phyloP scores from a whole-genome alignment of 164 flowering plant species.

The Macadamia integrifolia region DNA sequence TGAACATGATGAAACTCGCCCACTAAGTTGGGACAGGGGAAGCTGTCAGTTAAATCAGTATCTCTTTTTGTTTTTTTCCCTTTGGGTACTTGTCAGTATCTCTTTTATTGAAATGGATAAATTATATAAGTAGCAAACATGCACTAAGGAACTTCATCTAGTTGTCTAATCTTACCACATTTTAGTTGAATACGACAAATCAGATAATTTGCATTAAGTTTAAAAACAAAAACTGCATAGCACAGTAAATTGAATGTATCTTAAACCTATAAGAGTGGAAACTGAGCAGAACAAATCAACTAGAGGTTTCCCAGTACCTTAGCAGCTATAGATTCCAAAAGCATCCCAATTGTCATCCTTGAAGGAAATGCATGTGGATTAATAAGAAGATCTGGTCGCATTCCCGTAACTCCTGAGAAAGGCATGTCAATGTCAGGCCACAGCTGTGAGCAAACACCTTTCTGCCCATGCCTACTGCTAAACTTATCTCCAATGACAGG shows the following conservation, averaged over 20 bases:
- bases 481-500: conserved; percentile 96
- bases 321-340: conserved; percentile 90
- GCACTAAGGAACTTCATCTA: no score
- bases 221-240: no score
- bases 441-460: conserved; percentile 96
- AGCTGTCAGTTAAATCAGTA: no score
- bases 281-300: neutral
- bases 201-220: no score
- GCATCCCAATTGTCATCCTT: conserved; percentile 96
- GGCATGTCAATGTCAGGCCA: conserved; percentile 98
- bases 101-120: no score
- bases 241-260: neutral
- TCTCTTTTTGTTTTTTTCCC: no score
- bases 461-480: conserved; percentile 98
- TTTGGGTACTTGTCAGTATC: no score
- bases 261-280: neutral
- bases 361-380: conserved; percentile 99
- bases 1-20: no score
- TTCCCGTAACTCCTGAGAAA: conserved; percentile 83
- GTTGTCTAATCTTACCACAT: no score
- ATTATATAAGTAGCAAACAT: no score
- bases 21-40: no score
- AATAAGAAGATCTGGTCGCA: conserved; percentile 95
- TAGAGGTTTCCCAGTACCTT: conserved; percentile 48
- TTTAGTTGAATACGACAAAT: no score